These are phyloP conservation scores for Neopestalotiopsis sp. DNA, from an alignment of 2,329 filamentous ascomycete species.

Conservation along the genomic window DNA sequence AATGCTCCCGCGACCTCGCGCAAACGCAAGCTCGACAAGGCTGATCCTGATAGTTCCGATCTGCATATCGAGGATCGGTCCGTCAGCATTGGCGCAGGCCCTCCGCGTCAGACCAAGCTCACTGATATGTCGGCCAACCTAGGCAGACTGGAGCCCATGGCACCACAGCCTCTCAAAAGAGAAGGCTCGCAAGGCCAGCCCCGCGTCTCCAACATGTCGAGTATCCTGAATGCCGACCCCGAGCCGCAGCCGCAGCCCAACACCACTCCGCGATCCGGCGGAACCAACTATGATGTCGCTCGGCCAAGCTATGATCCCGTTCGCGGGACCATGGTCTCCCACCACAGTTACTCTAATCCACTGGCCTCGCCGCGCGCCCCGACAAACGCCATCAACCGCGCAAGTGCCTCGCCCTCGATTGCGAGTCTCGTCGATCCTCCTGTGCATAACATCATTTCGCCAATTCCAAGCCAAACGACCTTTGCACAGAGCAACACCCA, in stretches of 20 bases:
- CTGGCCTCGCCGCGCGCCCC: slow-evolving; percentile 57
- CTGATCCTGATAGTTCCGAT: slow-evolving; percentile 36
- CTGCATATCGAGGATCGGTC: slow-evolving; percentile 27
- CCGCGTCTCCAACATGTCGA: slow-evolving; percentile 49
- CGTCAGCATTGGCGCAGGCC: slow-evolving; percentile 27
- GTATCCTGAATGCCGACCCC: slow-evolving; percentile 60
- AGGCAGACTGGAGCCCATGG: slow-evolving; percentile 36
- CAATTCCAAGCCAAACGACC: slow-evolving; percentile 41
- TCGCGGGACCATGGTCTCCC: slow-evolving; percentile 63
- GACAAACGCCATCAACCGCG: slow-evolving; percentile 60
- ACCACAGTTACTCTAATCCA: slow-evolving; percentile 52
- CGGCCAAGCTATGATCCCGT: slow-evolving; percentile 74
- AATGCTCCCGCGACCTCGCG: slow-evolving; percentile 59
- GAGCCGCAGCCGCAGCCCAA: slow-evolving; percentile 50
- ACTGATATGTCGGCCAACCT: slow-evolving; percentile 40
- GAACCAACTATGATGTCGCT: slow-evolving; percentile 89
- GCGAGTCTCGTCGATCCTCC: slow-evolving; percentile 85
- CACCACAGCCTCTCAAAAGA: slow-evolving; percentile 53
- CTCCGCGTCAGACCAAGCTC: slow-evolving; percentile 44
- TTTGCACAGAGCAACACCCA: slow-evolving; percentile 37
- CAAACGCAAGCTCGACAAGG: slow-evolving; percentile 56
- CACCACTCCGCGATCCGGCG: slow-evolving; percentile 64
- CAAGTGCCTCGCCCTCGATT: slow-evolving; percentile 91
- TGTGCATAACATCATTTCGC: slow-evolving; percentile 45
- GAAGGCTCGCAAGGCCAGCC: slow-evolving; percentile 48